These are phyloP conservation scores for Rhizoclosmatium sp. DNA, from an alignment of 192 early-diverging fungal species.

Conservation along the genomic window DNA sequence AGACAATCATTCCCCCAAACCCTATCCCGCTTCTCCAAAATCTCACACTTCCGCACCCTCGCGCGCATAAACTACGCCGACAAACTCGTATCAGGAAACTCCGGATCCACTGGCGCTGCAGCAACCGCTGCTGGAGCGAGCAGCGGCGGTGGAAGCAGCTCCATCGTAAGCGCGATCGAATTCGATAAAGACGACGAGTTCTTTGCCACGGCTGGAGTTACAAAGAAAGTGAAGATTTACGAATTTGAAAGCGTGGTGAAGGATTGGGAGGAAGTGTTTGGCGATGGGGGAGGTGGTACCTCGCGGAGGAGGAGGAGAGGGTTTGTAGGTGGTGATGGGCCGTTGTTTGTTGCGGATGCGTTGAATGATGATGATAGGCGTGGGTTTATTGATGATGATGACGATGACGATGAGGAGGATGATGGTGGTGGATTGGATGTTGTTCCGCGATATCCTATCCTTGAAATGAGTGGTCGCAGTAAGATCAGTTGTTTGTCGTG, in stretches of 20 bases:
- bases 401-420: constrained; percentile 36
- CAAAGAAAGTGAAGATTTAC: constrained; percentile 91
- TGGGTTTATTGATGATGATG: background rate
- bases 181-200: constrained; percentile 94
- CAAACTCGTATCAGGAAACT: constrained; percentile 45
- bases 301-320: background rate
- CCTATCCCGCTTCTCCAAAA: constrained; percentile 73
- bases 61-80: constrained; percentile 86
- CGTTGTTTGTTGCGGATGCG: constrained; percentile 24
- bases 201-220: constrained; percentile 94
- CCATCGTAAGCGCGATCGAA: constrained; percentile 92
- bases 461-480: constrained; percentile 76
- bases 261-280: constrained; percentile 39
- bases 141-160: constrained; percentile 48
- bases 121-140: background rate
- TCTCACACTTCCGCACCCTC: constrained; percentile 74
- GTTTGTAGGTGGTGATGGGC: background rate
- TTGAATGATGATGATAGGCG: constrained; percentile 8
- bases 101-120: no score
- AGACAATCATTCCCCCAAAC: constrained; percentile 61
- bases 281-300: background rate
- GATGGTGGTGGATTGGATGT: constrained; percentile 37
- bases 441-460: constrained; percentile 75
- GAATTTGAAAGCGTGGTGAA: constrained; percentile 71
- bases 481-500: constrained; percentile 96